Conservation (phyloP, 805 yeast species). For the Cephaloascus albidus region DNA sequence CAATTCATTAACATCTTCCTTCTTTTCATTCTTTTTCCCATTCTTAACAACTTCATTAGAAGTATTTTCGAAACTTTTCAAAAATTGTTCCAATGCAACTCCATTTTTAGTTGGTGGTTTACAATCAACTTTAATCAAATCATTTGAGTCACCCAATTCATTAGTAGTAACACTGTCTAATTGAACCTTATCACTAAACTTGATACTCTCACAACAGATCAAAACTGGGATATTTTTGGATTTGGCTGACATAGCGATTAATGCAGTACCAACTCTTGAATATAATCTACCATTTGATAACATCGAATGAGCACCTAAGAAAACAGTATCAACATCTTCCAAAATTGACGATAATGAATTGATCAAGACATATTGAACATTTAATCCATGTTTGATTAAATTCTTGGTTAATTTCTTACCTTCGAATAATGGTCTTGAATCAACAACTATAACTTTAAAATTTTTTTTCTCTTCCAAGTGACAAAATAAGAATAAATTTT, state of each 20-base stretch:
- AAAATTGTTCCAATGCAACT: constrained; percentile 56
- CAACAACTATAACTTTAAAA: constrained; percentile 80
- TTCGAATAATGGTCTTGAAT: constrained; percentile 90
- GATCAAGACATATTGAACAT: constrained; percentile 70
- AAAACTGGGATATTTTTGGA: constrained; percentile 86
- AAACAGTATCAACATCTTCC: constrained; percentile 82
- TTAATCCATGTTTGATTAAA: constrained; percentile 55
- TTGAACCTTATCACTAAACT: constrained; percentile 92
- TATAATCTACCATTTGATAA: constrained; percentile 88
- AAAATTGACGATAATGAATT: constrained; percentile 73
- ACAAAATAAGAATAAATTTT: constrained; percentile 64
- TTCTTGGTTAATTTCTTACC: constrained; percentile 70
- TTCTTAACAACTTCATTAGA: neutral
- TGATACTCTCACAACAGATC: constrained; percentile 91
- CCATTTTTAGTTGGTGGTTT: constrained; percentile 50
- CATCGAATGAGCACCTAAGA: constrained; percentile 96
- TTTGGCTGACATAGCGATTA: constrained; percentile 86
- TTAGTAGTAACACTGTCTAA: constrained; percentile 92
- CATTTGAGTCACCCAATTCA: constrained; percentile 79
- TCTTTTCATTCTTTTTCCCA: constrained; percentile 7
- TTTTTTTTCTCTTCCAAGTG: constrained; percentile 45
- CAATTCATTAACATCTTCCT: constrained; percentile 14
- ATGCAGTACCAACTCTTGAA: constrained; percentile 91
- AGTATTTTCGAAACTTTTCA: constrained; percentile 24
- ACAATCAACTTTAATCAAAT: constrained; percentile 41